Conservation (phyloP, 1,284 basidiomycete genomes). For the Omphalotus olearius region DNA sequence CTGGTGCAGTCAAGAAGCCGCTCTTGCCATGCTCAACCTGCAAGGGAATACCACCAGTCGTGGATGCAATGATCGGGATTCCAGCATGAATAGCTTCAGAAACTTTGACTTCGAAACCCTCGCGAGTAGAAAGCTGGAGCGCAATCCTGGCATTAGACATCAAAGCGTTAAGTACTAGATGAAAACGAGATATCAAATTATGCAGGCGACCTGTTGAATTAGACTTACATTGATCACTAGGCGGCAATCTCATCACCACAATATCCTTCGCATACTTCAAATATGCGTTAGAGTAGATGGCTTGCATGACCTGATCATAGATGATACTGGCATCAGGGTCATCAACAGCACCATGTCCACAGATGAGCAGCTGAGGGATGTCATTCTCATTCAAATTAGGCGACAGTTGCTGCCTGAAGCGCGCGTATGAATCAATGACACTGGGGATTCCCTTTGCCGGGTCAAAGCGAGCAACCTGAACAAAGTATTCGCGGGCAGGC, state of each 20-base stretch:
- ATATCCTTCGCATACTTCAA: constrained; percentile 61
- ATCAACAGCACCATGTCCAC: constrained; percentile 85
- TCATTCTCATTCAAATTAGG: constrained; percentile 47
- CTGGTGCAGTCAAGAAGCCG: constrained; percentile 73
- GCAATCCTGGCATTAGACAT: constrained; percentile 76
- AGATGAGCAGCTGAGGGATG: constrained; percentile 77
- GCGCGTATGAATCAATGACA: constrained; percentile 78
- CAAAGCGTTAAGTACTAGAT: constrained; percentile 67
- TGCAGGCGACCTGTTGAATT: neutral
- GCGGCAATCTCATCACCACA: constrained; percentile 74
- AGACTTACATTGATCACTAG: constrained; percentile 71
- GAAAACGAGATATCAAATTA: neutral
- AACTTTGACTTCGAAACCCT: constrained; percentile 92
- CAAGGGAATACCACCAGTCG: constrained; percentile 85
- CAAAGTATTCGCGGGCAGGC: constrained; percentile 76
- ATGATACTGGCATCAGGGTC: constrained; percentile 85
- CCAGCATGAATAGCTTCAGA: constrained; percentile 85
- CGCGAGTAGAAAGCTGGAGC: constrained; percentile 75
- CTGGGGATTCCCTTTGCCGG: constrained; percentile 72
- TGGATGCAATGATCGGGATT: constrained; percentile 76
- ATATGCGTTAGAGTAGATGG: constrained; percentile 52
- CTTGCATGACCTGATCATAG: constrained; percentile 69
- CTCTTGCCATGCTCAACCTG: constrained; percentile 82
- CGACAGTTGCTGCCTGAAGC: constrained; percentile 55
- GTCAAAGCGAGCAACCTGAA: constrained; percentile 50